Evolutionary conservation across 768 basidiomycete species (phyloP), one percentile per base, ranked within the genome.

Genomic region (Suillus luteus): DNA sequence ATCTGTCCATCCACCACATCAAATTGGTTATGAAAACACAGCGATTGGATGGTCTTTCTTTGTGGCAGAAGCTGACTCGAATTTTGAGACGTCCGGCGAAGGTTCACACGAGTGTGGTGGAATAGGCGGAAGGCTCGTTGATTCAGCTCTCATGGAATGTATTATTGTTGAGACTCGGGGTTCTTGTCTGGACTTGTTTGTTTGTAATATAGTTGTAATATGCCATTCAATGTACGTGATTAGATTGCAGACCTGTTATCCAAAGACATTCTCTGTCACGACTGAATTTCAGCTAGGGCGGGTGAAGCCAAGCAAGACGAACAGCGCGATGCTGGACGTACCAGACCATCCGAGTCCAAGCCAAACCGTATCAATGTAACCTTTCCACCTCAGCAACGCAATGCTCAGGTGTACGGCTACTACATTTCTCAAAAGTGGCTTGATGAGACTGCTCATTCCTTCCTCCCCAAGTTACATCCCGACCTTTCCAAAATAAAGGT

Each of bases 21-120:
- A 58, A 58, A 37, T 17, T 41, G 40, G 57, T 58, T 8, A 58
- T 58, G 57, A 27, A 58, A 17, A 24, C 24, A 24, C 38, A 41
- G 14, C 38, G 35, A 41, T 40, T 41, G 40, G 40, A 58, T 41
- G 7, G 27, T 27, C 24, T 27, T 27, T 40, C 57, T 7, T 41
- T 58, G 27, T 27, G 57, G 38, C 40, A 40, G 24, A 58, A 41
- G 24, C 2, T 58, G 24, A 41, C 38, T 17, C 17, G 40, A 3
- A 10, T 41, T 19, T 27, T 58, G 57, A 58, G 17, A 27, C 57
- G 27, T 58, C 38, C 40, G 6, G 40, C 40, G 11, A 58, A 58
- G 24, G 55, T 19, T 40, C 57, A 17, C 15, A 27, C 5, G 22
- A 24, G 37, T 24, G 24, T 40, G 17, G 24, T 27, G 27, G 6